A percentile compares a stretch with the other conserved stretches of the same genome.
phyloP scores from a whole-genome alignment of 2,329 filamentous ascomycete species.

The Calonectria montana region DNA sequence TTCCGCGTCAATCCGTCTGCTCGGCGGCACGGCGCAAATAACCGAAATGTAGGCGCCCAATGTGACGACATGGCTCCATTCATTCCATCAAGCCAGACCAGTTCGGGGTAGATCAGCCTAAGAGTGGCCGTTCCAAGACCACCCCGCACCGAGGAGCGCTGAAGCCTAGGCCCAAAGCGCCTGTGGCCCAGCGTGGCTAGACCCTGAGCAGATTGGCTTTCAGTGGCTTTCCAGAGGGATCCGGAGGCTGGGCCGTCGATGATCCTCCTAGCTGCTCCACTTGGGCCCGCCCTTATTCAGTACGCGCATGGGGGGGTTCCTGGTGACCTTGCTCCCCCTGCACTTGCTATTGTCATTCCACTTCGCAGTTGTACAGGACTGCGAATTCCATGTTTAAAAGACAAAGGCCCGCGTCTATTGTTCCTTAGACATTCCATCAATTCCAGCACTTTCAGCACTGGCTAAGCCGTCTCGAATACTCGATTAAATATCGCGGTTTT shows the following conservation, averaged over 20 bases:
- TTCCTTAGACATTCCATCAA: not conserved
- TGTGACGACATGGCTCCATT: not conserved
- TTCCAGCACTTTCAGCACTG: not conserved
- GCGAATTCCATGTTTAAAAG: slow-evolving; percentile 4
- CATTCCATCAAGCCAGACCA: not conserved
- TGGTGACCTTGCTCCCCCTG: not conserved
- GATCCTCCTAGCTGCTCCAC: slow-evolving; percentile 15
- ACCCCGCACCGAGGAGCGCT: slow-evolving; percentile 7
- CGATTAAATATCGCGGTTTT: not conserved
- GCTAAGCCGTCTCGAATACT: not conserved
- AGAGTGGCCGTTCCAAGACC: not conserved
- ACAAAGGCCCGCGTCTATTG: not conserved
- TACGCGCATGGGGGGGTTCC: not conserved
- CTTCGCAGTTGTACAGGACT: not conserved
- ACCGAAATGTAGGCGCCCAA: not conserved
- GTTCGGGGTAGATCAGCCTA: not conserved
- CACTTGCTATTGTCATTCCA: slow-evolving; percentile 2
- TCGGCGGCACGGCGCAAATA: not conserved
- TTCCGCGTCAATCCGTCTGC: not conserved
- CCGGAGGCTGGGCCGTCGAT: not conserved
- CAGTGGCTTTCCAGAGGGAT: slow-evolving; percentile 7
- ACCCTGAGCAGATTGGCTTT: slow-evolving; percentile 19
- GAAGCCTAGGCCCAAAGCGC: not conserved
- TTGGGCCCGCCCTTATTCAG: not conserved
- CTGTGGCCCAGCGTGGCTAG: not conserved